Base-by-base conservation (phyloP, 257 asterid species). In the Parsonsia alboflavescens region DNA sequence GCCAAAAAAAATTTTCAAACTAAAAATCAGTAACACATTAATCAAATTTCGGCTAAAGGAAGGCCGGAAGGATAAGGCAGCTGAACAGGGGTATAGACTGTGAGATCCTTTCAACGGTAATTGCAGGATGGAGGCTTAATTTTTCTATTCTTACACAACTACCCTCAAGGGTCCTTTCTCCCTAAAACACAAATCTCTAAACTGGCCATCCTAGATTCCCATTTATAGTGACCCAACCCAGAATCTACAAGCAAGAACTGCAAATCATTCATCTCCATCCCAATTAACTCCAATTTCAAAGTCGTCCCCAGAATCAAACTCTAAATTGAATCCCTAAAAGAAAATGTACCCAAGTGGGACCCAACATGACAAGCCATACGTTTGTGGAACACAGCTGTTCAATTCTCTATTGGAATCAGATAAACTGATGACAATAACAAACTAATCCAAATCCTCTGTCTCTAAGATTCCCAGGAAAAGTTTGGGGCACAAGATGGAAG, bases 331-430 rank as follows among this genome's bases (percentile, higher is more conserved):
- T 48, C 33, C 66, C 70, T 16, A 26, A 48, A 48, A 17, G 71
- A 62, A n/a, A 58, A 33, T 70, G 71, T 70, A 59, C 62, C 42
- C 65, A 11, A 70, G 26, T 50, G 69, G 69, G 68, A 16, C 41
- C 71, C 61, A 22, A 63, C 21, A 44, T 7, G 70, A 65, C 69
- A 56, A 45, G 46, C 10, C 41, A 64, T 45, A 42, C 42, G 16
- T 10, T n/a, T 36, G 28, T 30, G 33, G 26, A 46, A 21, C 12
- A 58, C 48, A 4, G 30, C 59, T 41, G 12, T 36, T 19, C 61
- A 46, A 73, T 73, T 75, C 59, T 39, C 58, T 65, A 7, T 22
- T 58, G 21, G 44, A 30, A 50, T 33, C 36, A 26, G 46, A 50
- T 22, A 44, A 33, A 41, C 0, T 73, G 70, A 54, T 1, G 39